These are phyloP conservation scores for Xanthoparmelia taractica DNA, from an alignment of 495 filamentous ascomycete species.

Conservation along the genomic window DNA sequence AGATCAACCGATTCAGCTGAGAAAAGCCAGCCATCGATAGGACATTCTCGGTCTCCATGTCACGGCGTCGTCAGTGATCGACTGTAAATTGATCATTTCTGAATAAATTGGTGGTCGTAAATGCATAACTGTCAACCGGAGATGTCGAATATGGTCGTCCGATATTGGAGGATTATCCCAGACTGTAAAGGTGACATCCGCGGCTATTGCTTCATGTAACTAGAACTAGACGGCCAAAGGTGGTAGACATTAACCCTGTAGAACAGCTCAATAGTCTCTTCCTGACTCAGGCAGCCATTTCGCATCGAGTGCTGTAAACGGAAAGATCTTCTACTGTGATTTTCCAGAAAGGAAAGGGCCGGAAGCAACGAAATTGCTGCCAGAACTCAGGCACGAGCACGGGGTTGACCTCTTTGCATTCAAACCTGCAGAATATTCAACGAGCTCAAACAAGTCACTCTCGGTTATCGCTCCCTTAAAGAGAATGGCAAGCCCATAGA, in stretches of 20 bases:
- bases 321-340: not conserved
- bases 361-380: not conserved
- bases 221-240: not conserved
- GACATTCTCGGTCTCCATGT: not conserved
- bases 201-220: not conserved
- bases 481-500: not conserved
- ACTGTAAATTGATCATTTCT: not conserved
- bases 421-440: not conserved
- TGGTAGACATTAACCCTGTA: not conserved
- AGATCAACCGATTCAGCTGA: too few relatives aligned
- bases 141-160: not conserved
- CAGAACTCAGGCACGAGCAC: not conserved
- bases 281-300: conserved; percentile 4
- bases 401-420: not conserved
- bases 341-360: not conserved
- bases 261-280: not conserved
- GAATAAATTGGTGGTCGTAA: not conserved
- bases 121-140: not conserved
- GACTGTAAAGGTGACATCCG: not conserved
- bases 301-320: not conserved
- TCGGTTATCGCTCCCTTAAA: not conserved
- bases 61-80: not conserved
- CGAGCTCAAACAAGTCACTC: not conserved
- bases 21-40: not conserved
- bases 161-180: not conserved